A percentile compares a stretch with the other conserved stretches of the same genome.
Conservation (phyloP, 805 yeast species). For the Ogataea salicorniae region DNA sequence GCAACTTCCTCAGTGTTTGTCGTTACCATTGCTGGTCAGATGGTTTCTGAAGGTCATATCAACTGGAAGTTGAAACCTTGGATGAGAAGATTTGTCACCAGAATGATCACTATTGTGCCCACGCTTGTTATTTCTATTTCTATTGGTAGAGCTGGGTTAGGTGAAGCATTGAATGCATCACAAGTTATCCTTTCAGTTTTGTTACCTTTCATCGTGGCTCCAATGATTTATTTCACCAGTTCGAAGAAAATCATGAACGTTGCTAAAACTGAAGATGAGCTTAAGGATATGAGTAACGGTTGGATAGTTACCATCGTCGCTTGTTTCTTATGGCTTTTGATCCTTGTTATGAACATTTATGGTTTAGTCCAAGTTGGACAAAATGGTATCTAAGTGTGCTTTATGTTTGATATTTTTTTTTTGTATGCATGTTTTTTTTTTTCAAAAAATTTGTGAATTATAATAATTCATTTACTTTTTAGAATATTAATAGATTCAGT, state of each 20-base stretch:
- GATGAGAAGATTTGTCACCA: constrained; percentile 69
- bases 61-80: constrained; percentile 77
- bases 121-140: constrained; percentile 60
- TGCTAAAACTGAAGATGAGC: constrained; percentile 25
- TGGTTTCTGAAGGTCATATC: constrained; percentile 81
- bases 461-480: no score
- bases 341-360: constrained; percentile 62
- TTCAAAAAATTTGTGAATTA: background rate
- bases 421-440: background rate
- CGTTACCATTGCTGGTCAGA: constrained; percentile 86
- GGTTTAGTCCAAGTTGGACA: constrained; percentile 39
- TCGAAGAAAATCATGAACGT: constrained; percentile 58
- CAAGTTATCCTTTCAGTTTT: constrained; percentile 76
- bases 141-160: constrained; percentile 64
- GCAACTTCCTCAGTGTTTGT: constrained; percentile 87
- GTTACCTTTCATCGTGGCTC: constrained; percentile 76
- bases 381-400: constrained; percentile 5
- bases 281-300: constrained; percentile 51
- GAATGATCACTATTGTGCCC: constrained; percentile 70
- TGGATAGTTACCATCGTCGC: constrained; percentile 52
- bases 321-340: constrained; percentile 58
- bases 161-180: constrained; percentile 68
- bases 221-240: constrained; percentile 73
- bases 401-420: background rate
- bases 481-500: no score